These are phyloP conservation scores for Dactylellina parvicollis DNA, from an alignment of 2,329 filamentous ascomycete species.

Conservation along the genomic window DNA sequence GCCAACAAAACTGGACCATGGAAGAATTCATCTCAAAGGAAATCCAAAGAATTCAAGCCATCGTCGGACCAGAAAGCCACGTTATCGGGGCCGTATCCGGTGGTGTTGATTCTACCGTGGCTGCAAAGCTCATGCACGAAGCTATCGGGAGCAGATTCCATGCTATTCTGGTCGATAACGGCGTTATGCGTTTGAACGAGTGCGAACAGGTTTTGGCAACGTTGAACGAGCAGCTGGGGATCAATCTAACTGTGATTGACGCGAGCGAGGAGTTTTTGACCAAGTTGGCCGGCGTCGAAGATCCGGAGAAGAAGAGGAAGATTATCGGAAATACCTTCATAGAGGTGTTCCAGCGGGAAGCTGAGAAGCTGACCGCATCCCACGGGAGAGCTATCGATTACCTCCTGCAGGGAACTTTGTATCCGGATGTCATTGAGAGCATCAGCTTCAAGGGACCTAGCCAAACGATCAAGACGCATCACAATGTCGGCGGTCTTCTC, in stretches of 20 bases:
- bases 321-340: constrained; percentile 86
- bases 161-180: constrained; percentile 85
- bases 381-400: constrained; percentile 80
- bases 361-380: constrained; percentile 61
- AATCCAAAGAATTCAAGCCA: constrained; percentile 78
- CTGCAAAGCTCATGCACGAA: constrained; percentile 83
- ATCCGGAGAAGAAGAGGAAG: constrained; percentile 89
- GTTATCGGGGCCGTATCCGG: constrained; percentile 83
- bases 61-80: constrained; percentile 83
- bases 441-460: constrained; percentile 78
- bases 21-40: constrained; percentile 81
- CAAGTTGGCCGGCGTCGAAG: constrained; percentile 77
- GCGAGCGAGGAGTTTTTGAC: constrained; percentile 79
- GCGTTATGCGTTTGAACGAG: constrained; percentile 85
- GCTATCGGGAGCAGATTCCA: constrained; percentile 88
- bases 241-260: constrained; percentile 89
- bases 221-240: constrained; percentile 79
- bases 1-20: constrained; percentile 84
- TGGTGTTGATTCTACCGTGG: constrained; percentile 90
- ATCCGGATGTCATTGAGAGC: constrained; percentile 77
- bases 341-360: constrained; percentile 83
- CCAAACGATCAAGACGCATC: constrained; percentile 78
- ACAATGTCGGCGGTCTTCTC: constrained; percentile 76
- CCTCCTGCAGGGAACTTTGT: constrained; percentile 87
- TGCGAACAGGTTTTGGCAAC: constrained; percentile 82